A percentile compares a stretch with the other conserved stretches of the same genome.
Evolutionary conservation across 2,329 filamentous ascomycete genomes (phyloP).

Genomic region (Westerdykella ornata): DNA sequence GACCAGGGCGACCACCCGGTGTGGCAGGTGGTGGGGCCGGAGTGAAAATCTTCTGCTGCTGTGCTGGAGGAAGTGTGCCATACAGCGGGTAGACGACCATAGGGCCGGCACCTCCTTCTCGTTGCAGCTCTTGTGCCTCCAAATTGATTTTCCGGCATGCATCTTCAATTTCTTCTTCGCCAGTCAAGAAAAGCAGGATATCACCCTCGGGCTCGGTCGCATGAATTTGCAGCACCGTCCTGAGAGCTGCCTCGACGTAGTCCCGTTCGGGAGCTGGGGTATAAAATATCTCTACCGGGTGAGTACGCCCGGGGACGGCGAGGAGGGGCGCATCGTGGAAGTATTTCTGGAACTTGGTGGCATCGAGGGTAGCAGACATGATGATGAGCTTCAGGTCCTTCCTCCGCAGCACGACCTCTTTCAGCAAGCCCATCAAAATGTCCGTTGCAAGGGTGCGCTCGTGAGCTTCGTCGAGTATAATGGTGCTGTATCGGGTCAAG

Average conservation of each 20-base stretch:
- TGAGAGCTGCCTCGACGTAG: constrained; percentile 90
- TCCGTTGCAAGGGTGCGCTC: constrained; percentile 95
- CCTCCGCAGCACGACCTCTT: constrained; percentile 81
- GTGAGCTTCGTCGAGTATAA: constrained; percentile 98
- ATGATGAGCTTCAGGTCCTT: constrained; percentile 92
- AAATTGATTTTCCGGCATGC: constrained; percentile 84
- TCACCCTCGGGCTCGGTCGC: constrained; percentile 88
- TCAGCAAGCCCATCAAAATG: constrained; percentile 86
- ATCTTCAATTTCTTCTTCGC: constrained; percentile 98
- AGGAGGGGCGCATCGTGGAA: constrained; percentile 92
- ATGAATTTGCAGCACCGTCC: constrained; percentile 95
- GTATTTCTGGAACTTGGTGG: constrained; percentile 95
- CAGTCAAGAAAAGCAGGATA: constrained; percentile 88
- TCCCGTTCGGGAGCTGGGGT: constrained; percentile 93
- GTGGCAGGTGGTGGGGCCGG: constrained; percentile 68
- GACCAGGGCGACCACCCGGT: constrained; percentile 74
- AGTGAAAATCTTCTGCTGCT: constrained; percentile 94
- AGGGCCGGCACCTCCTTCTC: constrained; percentile 86
- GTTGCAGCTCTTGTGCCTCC: constrained; percentile 83
- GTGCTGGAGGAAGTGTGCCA: constrained; percentile 81
- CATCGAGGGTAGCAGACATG: constrained; percentile 92
- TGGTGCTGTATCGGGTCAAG: constrained; percentile 82
- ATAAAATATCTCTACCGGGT: constrained; percentile 98
- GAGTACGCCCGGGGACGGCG: constrained; percentile 87
- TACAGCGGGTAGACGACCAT: constrained; percentile 90